Evolutionary conservation across 306 rosid species (phyloP).

Genomic region (Corylus americana): DNA sequence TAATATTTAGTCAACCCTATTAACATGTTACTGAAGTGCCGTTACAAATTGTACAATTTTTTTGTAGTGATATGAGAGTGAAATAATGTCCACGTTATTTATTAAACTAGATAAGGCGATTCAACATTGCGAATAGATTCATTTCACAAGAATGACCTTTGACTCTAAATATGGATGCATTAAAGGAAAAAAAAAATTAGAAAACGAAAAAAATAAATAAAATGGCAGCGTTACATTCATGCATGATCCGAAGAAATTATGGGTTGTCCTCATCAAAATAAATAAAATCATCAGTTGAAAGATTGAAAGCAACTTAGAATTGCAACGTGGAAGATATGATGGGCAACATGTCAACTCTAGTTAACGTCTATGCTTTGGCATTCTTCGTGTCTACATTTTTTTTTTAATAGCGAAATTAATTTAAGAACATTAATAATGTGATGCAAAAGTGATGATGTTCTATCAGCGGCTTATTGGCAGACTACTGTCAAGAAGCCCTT

Average conservation of each 20-base stretch:
- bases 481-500: too few relatives aligned
- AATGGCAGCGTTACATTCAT: neutral
- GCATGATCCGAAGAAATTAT: neutral
- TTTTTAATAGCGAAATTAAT: too few relatives aligned
- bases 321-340: constrained; percentile 16
- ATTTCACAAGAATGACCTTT: constrained; percentile 13
- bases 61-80: neutral
- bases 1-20: too few relatives aligned
- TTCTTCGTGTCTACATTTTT: too few relatives aligned
- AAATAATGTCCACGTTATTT: neutral
- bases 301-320: constrained; percentile 2
- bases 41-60: too few relatives aligned
- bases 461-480: too few relatives aligned
- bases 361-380: neutral
- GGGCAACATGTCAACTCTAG: neutral
- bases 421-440: too few relatives aligned
- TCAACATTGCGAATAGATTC: constrained; percentile 4
- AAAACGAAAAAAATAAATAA: too few relatives aligned
- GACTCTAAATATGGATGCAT: constrained; percentile 10
- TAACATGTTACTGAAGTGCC: too few relatives aligned
- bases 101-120: neutral
- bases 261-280: neutral
- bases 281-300: neutral
- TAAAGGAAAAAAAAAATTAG: neutral
- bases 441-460: too few relatives aligned